Base-by-base conservation (phyloP, 495 filamentous ascomycete genomes). In the Penicillium paradoxum region DNA sequence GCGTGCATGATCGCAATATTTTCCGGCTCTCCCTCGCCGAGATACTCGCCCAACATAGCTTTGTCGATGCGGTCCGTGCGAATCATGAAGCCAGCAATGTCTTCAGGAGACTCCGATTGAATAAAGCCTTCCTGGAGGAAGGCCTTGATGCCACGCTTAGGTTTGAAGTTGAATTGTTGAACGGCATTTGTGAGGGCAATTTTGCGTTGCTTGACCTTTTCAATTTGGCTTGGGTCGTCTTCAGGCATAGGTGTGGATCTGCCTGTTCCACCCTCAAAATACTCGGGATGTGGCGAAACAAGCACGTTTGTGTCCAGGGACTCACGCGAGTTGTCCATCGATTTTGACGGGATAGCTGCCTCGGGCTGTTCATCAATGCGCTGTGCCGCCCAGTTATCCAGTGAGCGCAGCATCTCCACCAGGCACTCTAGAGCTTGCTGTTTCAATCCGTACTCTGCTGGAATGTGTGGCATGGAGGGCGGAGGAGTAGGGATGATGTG, bases 1-100 rank as follows among this genome's bases (percentile, higher is more conserved):
- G 91, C 89, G 68, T 99, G 95, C 93, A 99, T 99, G 53, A 89
- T 95, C 22, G 90, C 89, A 57, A 99, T 87, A 63, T 97, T 95
- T 60, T 90, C 84, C 2, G 85, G 74, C 22, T 97, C 92, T 15
- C 89, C 91, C 69, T 99, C 93, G 25, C 93, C 93, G 10, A 99
- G 83, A 64, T 88, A 97, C 67, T 99, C 93, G 54, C 93, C 93
- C 36, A 99, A 85, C 68, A 89, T 83, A 17, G 86, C 82, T 71
- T 97, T 99, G 66, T 96, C 89, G 2, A 99, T 72, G 24, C 81
- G 79, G 13, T 92, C 88, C 49, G 78, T 84, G 10, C 74, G 79
- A 3, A 92, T 63, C 5, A 99, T 69, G 62, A 99, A 97, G 42
- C 70, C 72, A 4, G 91, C 92, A 63, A 99, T 90, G 52, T 95